A percentile compares a stretch with the other conserved stretches of the same genome.
These are phyloP conservation scores for Corymbia citriodora DNA, from an alignment of 441 rosid genomes.

Conservation along the genomic window DNA sequence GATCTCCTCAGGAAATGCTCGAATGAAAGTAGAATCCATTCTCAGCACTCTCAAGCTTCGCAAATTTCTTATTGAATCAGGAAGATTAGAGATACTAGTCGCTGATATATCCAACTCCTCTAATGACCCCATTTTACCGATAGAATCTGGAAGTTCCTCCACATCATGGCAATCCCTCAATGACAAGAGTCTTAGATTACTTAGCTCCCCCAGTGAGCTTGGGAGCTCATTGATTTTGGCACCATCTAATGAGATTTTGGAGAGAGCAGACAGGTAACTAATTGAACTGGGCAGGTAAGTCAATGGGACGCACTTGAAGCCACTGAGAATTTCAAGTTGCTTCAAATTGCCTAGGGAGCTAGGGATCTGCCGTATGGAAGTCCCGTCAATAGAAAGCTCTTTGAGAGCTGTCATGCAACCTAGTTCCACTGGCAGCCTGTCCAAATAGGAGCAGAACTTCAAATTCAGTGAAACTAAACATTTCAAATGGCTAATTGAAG, in stretches of 20 bases:
- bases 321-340: neutral
- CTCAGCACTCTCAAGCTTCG: no score
- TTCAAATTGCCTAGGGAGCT: neutral
- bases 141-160: no score
- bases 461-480: no score
- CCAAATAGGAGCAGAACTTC: neutral
- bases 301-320: neutral
- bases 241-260: rapidly evolving
- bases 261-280: neutral
- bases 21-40: no score
- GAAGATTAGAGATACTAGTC: rapidly evolving
- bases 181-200: no score
- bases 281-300: neutral
- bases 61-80: no score
- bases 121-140: rapidly evolving
- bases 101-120: no score
- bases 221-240: rapidly evolving
- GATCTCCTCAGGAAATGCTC: rapidly evolving
- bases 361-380: neutral
- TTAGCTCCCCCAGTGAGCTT: neutral
- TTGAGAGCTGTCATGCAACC: rapidly evolving
- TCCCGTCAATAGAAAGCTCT: neutral
- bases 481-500: no score
- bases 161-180: no score
- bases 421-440: neutral